These are phyloP conservation scores for Suhomyces pyralidae DNA, from an alignment of 805 yeast genomes.

Conservation along the genomic window DNA sequence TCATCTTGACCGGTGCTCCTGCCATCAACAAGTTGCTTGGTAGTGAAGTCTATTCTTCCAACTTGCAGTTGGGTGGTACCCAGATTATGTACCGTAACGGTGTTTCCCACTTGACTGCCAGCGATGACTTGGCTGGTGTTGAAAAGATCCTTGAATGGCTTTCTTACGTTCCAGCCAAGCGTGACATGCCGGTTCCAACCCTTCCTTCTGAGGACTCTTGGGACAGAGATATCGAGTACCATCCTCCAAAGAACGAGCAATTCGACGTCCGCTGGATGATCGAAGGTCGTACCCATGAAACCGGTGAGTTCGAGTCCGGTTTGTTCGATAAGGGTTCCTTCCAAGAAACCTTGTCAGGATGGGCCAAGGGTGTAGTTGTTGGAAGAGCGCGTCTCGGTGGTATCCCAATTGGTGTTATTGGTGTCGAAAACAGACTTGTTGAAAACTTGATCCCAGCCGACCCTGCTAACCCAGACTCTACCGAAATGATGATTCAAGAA, in stretches of 20 bases:
- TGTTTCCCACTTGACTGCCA: constrained; percentile 96
- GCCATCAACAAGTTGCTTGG: constrained; percentile 96
- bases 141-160: constrained; percentile 93
- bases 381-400: constrained; percentile 99
- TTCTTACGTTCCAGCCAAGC: constrained; percentile 88
- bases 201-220: constrained; percentile 78
- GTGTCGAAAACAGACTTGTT: constrained; percentile 86
- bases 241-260: constrained; percentile 66
- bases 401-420: constrained; percentile 97
- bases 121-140: constrained; percentile 95
- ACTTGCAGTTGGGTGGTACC: constrained; percentile 98
- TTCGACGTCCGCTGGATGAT: constrained; percentile 96
- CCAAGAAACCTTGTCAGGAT: constrained; percentile 94
- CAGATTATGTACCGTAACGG: constrained; percentile 98
- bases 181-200: constrained; percentile 88
- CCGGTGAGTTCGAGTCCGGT: constrained; percentile 77
- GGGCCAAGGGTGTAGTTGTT: constrained; percentile 98
- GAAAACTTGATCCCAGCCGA: constrained; percentile 95
- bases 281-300: constrained; percentile 70
- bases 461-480: constrained; percentile 96
- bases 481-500: constrained; percentile 82
- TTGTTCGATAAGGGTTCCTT: constrained; percentile 89
- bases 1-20: constrained; percentile 98
- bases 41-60: constrained; percentile 94
- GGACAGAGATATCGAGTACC: constrained; percentile 89